A percentile compares a stretch with the other conserved stretches of the same genome.
These are phyloP conservation scores for Elsinoe fawcettii DNA, from an alignment of 2,329 filamentous ascomycete genomes.

Conservation along the genomic window DNA sequence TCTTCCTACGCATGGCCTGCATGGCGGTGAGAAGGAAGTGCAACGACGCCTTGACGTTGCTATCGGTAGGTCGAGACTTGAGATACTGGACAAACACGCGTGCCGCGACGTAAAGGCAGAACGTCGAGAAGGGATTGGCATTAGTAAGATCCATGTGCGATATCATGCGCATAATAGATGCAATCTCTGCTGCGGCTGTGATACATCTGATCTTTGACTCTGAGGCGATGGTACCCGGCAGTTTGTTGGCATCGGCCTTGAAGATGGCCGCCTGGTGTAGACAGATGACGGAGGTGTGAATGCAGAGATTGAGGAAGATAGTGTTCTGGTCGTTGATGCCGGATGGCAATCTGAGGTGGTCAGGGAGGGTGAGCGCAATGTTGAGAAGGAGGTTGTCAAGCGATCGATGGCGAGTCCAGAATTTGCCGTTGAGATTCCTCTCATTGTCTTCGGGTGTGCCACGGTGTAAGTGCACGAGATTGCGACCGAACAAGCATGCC, in stretches of 20 bases:
- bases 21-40: slow-evolving; percentile 86
- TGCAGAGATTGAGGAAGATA: slow-evolving; percentile 92
- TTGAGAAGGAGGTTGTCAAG: slow-evolving; percentile 88
- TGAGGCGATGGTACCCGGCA: slow-evolving; percentile 67
- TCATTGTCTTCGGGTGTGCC: slow-evolving; percentile 75
- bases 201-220: slow-evolving; percentile 93
- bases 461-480: slow-evolving; percentile 83
- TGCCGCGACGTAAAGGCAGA: slow-evolving; percentile 92
- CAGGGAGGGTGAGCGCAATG: slow-evolving; percentile 74
- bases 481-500: slow-evolving; percentile 84
- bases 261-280: slow-evolving; percentile 98
- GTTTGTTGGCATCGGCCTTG: slow-evolving; percentile 83
- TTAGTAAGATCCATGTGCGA: slow-evolving; percentile 78
- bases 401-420: slow-evolving; percentile 86
- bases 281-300: slow-evolving; percentile 93
- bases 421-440: slow-evolving; percentile 80
- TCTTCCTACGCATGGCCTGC: slow-evolving; percentile 78
- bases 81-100: slow-evolving; percentile 93
- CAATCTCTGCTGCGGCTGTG: slow-evolving; percentile 86
- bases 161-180: slow-evolving; percentile 90
- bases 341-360: slow-evolving; percentile 67
- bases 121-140: slow-evolving; percentile 90
- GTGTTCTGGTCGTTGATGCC: slow-evolving; percentile 74
- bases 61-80: slow-evolving; percentile 85
- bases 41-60: slow-evolving; percentile 68